Percentiles rank a stretch among this genome's conserved stretches.
These are phyloP conservation scores for Clonostachys rhizophaga DNA, from an alignment of 2,329 filamentous ascomycete genomes.

Conservation along the genomic window DNA sequence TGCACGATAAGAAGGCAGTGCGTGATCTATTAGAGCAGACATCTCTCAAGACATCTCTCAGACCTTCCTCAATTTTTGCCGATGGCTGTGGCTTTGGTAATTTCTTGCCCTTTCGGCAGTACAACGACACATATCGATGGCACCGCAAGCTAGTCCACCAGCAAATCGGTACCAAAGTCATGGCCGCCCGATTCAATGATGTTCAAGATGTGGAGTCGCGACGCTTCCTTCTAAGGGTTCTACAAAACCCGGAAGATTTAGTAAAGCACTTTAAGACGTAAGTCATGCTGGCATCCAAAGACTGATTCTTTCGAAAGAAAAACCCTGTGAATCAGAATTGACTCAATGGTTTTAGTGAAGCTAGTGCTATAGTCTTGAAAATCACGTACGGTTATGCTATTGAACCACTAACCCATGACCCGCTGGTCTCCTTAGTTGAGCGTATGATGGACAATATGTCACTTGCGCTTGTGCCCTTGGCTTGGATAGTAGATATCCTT, in stretches of 20 bases:
- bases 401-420: constrained; percentile 16
- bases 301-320: background rate
- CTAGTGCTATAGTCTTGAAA: constrained; percentile 15
- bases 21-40: constrained; percentile 23
- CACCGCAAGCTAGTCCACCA: constrained; percentile 1
- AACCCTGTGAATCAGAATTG: too few species aligned
- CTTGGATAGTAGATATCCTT: constrained; percentile 24
- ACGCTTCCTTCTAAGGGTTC: constrained; percentile 1
- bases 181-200: background rate
- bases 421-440: constrained; percentile 19
- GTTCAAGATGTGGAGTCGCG: constrained; percentile 4
- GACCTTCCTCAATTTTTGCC: constrained; percentile 1
- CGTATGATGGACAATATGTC: constrained; percentile 19
- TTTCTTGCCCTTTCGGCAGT: background rate
- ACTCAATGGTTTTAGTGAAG: constrained; percentile 12
- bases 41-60: constrained; percentile 7
- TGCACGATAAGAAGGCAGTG: constrained; percentile 28
- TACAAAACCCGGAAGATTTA: constrained; percentile 1
- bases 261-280: constrained; percentile 5
- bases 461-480: constrained; percentile 15
- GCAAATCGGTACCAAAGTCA: background rate
- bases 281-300: background rate
- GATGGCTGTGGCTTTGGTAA: background rate
- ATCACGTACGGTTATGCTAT: constrained; percentile 23
- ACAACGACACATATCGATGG: background rate